phyloP scores from a whole-genome alignment of 257 asterid genomes.

The Nyctanthes arbortristis region DNA sequence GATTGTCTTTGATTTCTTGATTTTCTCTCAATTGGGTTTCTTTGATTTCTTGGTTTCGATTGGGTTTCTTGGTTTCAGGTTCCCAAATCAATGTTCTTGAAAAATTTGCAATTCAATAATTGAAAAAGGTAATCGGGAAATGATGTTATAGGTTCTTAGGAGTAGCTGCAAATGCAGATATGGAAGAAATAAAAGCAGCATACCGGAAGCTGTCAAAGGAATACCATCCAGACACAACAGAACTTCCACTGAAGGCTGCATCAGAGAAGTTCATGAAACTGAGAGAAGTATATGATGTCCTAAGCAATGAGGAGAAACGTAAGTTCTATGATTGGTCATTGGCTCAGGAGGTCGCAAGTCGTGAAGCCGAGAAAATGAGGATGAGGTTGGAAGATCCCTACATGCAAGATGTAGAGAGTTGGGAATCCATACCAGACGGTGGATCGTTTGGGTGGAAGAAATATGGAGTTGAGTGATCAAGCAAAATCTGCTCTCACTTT shows the following conservation, averaged over 20 bases:
- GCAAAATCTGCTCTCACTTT: slow-evolving; percentile 88
- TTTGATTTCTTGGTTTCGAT: too few relatives aligned
- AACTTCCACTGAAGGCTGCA: slow-evolving; percentile 80
- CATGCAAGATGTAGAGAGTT: slow-evolving; percentile 52
- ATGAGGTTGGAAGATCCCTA: slow-evolving; percentile 68
- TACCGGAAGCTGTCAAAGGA: slow-evolving; percentile 81
- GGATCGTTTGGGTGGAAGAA: slow-evolving; percentile 85
- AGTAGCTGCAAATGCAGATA: slow-evolving; percentile 67
- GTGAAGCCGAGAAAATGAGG: slow-evolving; percentile 80
- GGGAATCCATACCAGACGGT: slow-evolving; percentile 72
- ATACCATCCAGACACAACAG: slow-evolving; percentile 91
- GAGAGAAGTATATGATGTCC: slow-evolving; percentile 58
- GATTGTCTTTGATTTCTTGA: neutral
- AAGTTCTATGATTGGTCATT: slow-evolving; percentile 82
- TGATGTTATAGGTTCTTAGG: slow-evolving; percentile 66
- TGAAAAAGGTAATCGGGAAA: too few relatives aligned
- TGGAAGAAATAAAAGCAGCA: slow-evolving; percentile 85
- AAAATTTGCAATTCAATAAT: too few relatives aligned
- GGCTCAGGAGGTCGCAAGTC: slow-evolving; percentile 84
- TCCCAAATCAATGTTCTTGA: too few relatives aligned
- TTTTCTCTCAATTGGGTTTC: neutral
- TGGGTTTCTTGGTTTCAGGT: neutral
- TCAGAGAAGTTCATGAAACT: slow-evolving; percentile 78
- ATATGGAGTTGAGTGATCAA: slow-evolving; percentile 77
- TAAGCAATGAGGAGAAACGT: slow-evolving; percentile 69